Evolutionary conservation across 345 rosid genomes (phyloP).

Genomic region (Eutrema heterophyllum): DNA sequence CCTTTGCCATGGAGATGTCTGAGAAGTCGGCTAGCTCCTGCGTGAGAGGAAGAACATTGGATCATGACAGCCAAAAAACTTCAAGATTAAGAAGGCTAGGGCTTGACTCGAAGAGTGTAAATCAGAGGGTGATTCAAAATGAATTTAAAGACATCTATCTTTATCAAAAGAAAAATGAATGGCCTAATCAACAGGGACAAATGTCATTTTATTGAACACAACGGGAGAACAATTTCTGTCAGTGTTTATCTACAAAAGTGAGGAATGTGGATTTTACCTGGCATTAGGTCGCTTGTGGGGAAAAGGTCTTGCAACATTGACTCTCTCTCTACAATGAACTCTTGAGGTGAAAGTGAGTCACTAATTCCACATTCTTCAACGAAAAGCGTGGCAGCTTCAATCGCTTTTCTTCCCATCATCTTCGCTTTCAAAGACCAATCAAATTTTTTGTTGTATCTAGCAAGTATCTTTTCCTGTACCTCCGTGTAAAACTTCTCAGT

Average conservation of each 20-base stretch:
- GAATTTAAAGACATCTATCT: not conserved
- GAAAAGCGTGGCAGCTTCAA: slow-evolving; percentile 73
- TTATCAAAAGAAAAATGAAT: not conserved
- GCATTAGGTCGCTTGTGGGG: slow-evolving; percentile 83
- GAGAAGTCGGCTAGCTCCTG: slow-evolving; percentile 77
- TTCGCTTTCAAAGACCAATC: slow-evolving; percentile 92
- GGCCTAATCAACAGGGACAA: not conserved
- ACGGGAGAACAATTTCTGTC: not conserved
- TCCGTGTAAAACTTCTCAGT: slow-evolving; percentile 90
- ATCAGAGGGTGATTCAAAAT: not conserved
- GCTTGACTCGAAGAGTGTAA: not conserved
- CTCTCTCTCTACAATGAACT: slow-evolving; percentile 73
- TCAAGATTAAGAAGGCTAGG: no score
- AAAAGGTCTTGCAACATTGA: slow-evolving; percentile 68
- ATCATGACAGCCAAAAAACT: not conserved
- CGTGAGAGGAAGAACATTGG: not conserved
- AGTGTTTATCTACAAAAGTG: not conserved
- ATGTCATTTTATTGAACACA: not conserved
- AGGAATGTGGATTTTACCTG: slow-evolving; percentile 40
- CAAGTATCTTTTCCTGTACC: slow-evolving; percentile 80
- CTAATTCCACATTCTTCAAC: slow-evolving; percentile 82
- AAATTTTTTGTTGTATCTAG: slow-evolving; percentile 78
- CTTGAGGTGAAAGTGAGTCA: slow-evolving; percentile 77
- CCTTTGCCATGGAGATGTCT: slow-evolving; percentile 79
- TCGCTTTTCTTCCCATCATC: slow-evolving; percentile 95